These are phyloP conservation scores for Plasmodium reichenowi DNA, from an alignment of 169 alveolate genomes.

Conservation along the genomic window DNA sequence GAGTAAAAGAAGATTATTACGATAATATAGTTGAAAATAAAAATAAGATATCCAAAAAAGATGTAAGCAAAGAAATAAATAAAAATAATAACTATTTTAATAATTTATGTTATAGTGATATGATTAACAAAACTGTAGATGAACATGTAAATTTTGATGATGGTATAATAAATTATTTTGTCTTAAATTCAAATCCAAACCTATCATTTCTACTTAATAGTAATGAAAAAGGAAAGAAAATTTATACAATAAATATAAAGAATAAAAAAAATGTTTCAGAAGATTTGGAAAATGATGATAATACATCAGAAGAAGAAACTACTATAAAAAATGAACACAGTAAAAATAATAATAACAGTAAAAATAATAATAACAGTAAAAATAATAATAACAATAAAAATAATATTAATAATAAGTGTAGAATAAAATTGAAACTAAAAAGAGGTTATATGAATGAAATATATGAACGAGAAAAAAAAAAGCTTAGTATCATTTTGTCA, in stretches of 20 bases:
- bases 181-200: constrained; percentile 38
- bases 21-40: background rate
- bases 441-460: constrained; percentile 70
- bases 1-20: background rate
- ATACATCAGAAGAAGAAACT: background rate
- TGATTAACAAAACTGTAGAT: constrained; percentile 32
- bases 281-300: background rate
- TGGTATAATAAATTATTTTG: constrained; percentile 47
- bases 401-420: background rate
- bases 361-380: too few species aligned
- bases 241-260: background rate
- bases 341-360: background rate
- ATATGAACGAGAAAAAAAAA: constrained; percentile 46
- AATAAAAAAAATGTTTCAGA: background rate
- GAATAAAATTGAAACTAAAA: constrained; percentile 34
- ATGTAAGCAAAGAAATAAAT: background rate
- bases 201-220: constrained; percentile 20
- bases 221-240: background rate
- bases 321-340: background rate
- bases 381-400: too few species aligned
- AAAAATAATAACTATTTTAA: constrained; percentile 28
- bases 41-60: background rate
- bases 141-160: constrained; percentile 70
- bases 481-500: constrained; percentile 18
- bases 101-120: constrained; percentile 19